Conservation (phyloP, 2,329 filamentous ascomycete genomes). For the Ophiostoma himal-ulmi region DNA sequence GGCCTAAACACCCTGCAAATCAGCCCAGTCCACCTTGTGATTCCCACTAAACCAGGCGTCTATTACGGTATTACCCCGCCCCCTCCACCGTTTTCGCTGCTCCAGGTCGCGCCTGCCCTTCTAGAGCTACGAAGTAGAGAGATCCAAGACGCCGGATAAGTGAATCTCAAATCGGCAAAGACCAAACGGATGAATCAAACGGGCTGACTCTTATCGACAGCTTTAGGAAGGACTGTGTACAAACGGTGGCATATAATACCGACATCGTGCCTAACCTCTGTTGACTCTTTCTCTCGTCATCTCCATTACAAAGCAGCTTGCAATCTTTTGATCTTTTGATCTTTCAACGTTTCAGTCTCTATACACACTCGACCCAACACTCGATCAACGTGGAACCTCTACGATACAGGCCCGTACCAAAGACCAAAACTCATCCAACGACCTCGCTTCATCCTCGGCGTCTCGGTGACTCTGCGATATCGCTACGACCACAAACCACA, state of each 20-base stretch:
- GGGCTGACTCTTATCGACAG: neutral
- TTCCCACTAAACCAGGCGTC: conserved; percentile 7
- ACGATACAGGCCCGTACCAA: neutral
- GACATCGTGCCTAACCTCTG: neutral
- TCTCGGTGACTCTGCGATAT: conserved; percentile 6
- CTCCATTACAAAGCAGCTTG: neutral
- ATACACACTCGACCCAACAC: neutral
- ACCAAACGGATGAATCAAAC: conserved; percentile 1
- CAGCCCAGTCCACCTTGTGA: conserved; percentile 6
- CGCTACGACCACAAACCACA: neutral
- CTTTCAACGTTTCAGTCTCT: neutral
- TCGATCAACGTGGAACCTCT: neutral
- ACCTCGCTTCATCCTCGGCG: conserved; percentile 8
- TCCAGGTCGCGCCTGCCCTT: neutral
- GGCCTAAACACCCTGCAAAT: neutral
- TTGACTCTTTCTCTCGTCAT: neutral
- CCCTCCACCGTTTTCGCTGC: neutral
- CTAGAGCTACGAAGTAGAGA: neutral
- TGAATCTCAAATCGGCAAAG: neutral
- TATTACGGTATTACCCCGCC: conserved; percentile 6
- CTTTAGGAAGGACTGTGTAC: neutral
- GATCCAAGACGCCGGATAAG: neutral
- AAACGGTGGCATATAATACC: conserved; percentile 1
- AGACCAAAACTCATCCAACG: neutral
- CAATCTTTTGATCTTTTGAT: neutral